phyloP scores from a whole-genome alignment of 345 rosid genomes.

The Clarkia xantiana region DNA sequence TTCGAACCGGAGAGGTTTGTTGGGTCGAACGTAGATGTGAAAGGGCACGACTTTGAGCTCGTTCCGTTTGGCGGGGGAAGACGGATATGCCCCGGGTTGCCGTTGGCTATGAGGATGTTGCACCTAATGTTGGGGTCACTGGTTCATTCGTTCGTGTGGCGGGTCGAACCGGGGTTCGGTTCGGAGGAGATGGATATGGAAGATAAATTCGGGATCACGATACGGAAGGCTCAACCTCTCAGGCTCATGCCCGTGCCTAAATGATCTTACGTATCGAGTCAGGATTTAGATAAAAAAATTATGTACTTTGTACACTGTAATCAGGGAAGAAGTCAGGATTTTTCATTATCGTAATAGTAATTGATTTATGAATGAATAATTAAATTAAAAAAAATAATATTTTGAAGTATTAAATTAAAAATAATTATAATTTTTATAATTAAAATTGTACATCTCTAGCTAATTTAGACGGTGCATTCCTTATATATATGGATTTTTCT shows the following conservation, averaged over 20 bases:
- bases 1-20: conserved; percentile 22
- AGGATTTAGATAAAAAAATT: too few relatives aligned
- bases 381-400: too few relatives aligned
- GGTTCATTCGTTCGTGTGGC: conserved; percentile 18
- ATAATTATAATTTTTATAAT: too few relatives aligned
- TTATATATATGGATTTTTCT: too few relatives aligned
- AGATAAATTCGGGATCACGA: conserved; percentile 16
- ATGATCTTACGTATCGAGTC: too few relatives aligned
- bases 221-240: conserved; percentile 11
- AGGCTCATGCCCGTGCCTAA: conserved; percentile 1
- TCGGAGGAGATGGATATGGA: conserved; percentile 15
- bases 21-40: conserved; percentile 8
- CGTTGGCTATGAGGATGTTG: conserved; percentile 15
- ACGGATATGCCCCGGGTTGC: conserved; percentile 24
- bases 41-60: conserved; percentile 15
- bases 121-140: conserved; percentile 19
- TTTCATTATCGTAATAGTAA: too few relatives aligned
- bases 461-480: too few relatives aligned
- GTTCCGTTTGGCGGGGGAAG: conserved; percentile 24
- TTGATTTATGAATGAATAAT: too few relatives aligned
- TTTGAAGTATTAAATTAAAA: too few relatives aligned
- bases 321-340: too few relatives aligned
- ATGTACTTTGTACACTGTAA: too few relatives aligned
- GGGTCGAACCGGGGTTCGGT: conserved; percentile 10
- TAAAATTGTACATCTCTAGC: too few relatives aligned